Base-by-base conservation (phyloP, 1,139 yeast genomes). In the Diutina pseudorugosa region DNA sequence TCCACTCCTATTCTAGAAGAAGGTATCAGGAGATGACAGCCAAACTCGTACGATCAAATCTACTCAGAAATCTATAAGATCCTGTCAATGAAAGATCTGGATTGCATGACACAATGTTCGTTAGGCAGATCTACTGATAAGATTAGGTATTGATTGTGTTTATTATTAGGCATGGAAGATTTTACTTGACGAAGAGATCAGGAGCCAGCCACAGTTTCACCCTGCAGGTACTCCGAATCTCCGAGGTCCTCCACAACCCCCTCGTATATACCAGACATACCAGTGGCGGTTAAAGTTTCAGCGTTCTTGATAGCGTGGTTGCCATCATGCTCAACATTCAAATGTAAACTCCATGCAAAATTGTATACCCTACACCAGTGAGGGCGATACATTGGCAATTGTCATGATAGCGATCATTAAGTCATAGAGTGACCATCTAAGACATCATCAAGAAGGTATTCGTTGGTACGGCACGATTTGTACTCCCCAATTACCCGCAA, bases 401-500 rank as follows among this genome's bases (percentile, higher is more conserved):
- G 36, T 11, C 36, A 9, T 30, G 4, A 23, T 7, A 9, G 30
- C 11, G 11, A 27, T 27, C n/a, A 30, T 11, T 11, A 30, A 14
- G 36, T 14, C 36, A 30, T 30, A 4, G 12, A 30, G n/a, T 30
- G n/a, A 12, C 54, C 57, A 16, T 56, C 60, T 16, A 56, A 57
- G 18, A 53, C 49, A 12, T 55, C 59, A 27, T 76, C 80, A 53
- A 77, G 82, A 49, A 80, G 64, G 62, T 83, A 87, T 20, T 72
- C 70, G 52, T 75, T 69, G 5, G 72, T 68, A 60, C 80, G 86
- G 49, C 89, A 80, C 4, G 75, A 70, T 51, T 72, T 70, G 65
- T 93, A 93, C 64, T 88, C 96, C 3, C 82, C 83, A 36, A 91
- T 80, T 19, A 87, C 79, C 19, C 75, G 72, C 50, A 78, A 76